Percentiles rank a stretch among this genome's conserved stretches.
Evolutionary conservation across 371 early-diverging fungal species (phyloP).

Genomic region (Rhizopus stolonifer): DNA sequence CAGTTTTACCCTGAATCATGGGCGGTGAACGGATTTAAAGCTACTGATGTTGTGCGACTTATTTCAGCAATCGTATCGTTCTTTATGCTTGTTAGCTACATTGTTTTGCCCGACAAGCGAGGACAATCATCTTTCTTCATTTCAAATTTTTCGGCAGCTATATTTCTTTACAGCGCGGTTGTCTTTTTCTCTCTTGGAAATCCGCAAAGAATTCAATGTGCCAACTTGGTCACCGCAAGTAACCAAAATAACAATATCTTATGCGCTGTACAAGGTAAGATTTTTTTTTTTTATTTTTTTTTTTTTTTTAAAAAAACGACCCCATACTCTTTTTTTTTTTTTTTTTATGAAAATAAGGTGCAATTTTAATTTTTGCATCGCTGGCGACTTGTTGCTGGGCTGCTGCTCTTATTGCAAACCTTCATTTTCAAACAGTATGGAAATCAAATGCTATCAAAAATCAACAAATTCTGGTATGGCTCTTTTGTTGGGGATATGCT

Average conservation of each 20-base stretch:
- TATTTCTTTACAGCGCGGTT: conserved; percentile 55
- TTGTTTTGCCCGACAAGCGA: conserved; percentile 60
- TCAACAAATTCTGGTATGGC: conserved; percentile 49
- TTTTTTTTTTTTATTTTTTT: too few species aligned
- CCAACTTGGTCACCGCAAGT: conserved; percentile 41
- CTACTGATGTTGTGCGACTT: conserved; percentile 52
- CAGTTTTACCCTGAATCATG: conserved; percentile 52
- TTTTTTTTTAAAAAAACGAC: too few species aligned
- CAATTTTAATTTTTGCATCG: conserved; percentile 55
- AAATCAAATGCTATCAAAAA: conserved; percentile 57
- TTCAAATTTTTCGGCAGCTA: conserved; percentile 54
- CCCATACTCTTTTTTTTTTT: too few species aligned
- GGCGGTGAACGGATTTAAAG: conserved; percentile 44
- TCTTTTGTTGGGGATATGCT: conserved; percentile 66
- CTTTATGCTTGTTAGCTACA: conserved; percentile 56
- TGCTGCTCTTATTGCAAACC: conserved; percentile 59
- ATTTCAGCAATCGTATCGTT: conserved; percentile 53
- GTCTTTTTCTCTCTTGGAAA: conserved; percentile 58
- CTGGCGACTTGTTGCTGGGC: conserved; percentile 63
- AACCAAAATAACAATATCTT: conserved; percentile 56
- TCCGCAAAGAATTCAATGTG: conserved; percentile 56
- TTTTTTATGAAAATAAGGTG: too few species aligned
- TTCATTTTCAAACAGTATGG: conserved; percentile 72
- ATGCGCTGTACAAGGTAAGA: conserved; percentile 65
- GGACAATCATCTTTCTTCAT: conserved; percentile 69